These are phyloP conservation scores for Kondoa malvinella DNA, from an alignment of 768 basidiomycete species.

Conservation along the genomic window DNA sequence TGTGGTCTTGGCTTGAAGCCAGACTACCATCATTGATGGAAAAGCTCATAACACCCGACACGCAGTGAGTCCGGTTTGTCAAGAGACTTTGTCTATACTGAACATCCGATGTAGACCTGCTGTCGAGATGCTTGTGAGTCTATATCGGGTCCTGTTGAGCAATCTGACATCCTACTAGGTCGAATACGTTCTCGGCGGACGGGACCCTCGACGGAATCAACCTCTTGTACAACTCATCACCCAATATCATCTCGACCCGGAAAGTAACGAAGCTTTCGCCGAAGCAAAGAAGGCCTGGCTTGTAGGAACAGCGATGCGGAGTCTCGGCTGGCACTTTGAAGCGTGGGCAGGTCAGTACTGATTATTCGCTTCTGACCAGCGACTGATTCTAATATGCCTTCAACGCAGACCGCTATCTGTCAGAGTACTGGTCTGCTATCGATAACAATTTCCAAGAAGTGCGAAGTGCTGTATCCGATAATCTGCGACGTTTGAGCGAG, in stretches of 20 bases:
- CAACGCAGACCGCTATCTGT: conserved; percentile 46
- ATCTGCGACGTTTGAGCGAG: conserved; percentile 23
- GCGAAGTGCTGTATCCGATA: conserved; percentile 24
- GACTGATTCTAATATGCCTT: conserved; percentile 62
- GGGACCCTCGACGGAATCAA: conserved; percentile 67
- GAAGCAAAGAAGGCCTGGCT: conserved; percentile 35
- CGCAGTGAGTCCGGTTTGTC: conserved; percentile 57
- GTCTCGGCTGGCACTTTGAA: conserved; percentile 60
- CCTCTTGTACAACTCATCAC: conserved; percentile 60
- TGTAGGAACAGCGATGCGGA: conserved; percentile 25
- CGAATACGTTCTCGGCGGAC: conserved; percentile 58
- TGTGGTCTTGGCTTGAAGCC: conserved; percentile 70
- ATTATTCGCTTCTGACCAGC: too few relatives aligned
- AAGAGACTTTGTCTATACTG: conserved; percentile 48
- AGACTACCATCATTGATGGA: conserved; percentile 48
- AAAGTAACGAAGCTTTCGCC: conserved; percentile 68
- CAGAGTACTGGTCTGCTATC: conserved; percentile 31
- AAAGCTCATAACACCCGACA: conserved; percentile 59
- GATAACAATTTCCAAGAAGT: conserved; percentile 27
- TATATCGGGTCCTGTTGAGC: not conserved
- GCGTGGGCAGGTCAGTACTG: conserved; percentile 58
- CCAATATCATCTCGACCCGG: conserved; percentile 45
- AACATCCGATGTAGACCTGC: conserved; percentile 1
- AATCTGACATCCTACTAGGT: conserved; percentile 17
- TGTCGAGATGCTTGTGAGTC: conserved; percentile 1